phyloP scores from a whole-genome alignment of 331 rosid species.

The Acacia concinna region DNA sequence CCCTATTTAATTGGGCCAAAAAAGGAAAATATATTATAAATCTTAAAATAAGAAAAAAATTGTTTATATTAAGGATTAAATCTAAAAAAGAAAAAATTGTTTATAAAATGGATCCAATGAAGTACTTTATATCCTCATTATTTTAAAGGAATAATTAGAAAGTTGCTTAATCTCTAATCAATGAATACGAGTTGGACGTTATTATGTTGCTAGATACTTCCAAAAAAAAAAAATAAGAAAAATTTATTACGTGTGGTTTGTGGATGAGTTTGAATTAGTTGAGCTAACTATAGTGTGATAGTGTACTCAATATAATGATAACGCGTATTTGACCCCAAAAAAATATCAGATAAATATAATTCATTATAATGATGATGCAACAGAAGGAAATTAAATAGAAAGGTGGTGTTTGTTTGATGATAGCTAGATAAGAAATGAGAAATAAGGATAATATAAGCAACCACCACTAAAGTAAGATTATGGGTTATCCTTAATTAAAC shows the following conservation, averaged over 20 bases:
- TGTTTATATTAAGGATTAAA: no score
- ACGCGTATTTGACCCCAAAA: slow-evolving; percentile 43
- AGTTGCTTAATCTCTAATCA: slow-evolving; percentile 24
- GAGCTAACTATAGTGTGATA: slow-evolving; percentile 19
- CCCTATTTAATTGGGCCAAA: no score
- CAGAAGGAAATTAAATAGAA: background rate
- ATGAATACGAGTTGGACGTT: slow-evolving; percentile 13
- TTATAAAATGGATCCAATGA: no score
- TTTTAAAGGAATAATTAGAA: background rate
- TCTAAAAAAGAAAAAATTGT: no score
- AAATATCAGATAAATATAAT: background rate
- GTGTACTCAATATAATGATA: slow-evolving; percentile 19
- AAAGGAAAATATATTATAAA: no score
- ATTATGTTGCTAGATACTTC: slow-evolving; percentile 30
- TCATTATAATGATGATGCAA: slow-evolving; percentile 13
- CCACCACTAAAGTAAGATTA: background rate
- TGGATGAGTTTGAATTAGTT: slow-evolving; percentile 18
- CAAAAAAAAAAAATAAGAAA: background rate
- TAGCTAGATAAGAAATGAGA: background rate
- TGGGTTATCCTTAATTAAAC: background rate
- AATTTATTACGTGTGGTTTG: background rate
- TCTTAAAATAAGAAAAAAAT: no score
- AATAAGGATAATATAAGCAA: slow-evolving; percentile 28
- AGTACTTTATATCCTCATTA: background rate
- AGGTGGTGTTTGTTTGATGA: slow-evolving; percentile 18